Percentiles rank a stretch among this genome's conserved stretches.
Conservation (phyloP, 192 early-diverging fungal species). For the Podila epigama region DNA sequence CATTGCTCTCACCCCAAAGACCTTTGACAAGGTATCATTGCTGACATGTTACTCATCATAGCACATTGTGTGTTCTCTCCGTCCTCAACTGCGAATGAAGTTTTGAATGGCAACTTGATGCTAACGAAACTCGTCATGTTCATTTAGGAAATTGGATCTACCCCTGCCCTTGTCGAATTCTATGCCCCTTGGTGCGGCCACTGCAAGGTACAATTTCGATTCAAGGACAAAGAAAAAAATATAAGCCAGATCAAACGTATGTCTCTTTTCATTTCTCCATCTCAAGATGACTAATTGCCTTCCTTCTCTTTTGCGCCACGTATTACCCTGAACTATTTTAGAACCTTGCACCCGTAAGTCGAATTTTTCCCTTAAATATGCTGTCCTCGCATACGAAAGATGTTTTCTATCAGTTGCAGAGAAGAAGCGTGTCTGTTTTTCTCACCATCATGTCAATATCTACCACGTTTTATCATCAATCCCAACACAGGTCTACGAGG, state of each 20-base stretch:
- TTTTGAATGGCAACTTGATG: no score
- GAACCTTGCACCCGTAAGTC: constrained; percentile 47
- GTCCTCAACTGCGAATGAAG: no score
- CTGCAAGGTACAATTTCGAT: constrained; percentile 61
- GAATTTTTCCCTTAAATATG: not conserved
- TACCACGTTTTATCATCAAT: no score
- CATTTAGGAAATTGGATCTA: constrained; percentile 31
- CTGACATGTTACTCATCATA: no score
- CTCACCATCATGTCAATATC: no score
- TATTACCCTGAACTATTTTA: constrained; percentile 2
- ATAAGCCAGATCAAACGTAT: no score
- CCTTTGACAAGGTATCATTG: constrained; percentile 48
- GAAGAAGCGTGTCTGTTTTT: no score
- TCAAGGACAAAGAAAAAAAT: not conserved
- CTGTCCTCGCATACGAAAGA: not conserved
- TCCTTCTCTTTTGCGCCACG: not conserved
- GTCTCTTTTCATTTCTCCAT: not conserved
- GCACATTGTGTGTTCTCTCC: no score
- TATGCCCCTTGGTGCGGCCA: constrained; percentile 95
- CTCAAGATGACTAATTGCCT: constrained; percentile 18
- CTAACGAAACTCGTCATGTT: not conserved
- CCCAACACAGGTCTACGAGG: constrained; percentile 69
- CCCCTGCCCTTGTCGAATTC: constrained; percentile 86
- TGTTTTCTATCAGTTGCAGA: no score
- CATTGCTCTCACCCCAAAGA: constrained; percentile 26